These are phyloP conservation scores for Rosa chinensis DNA, from an alignment of 306 rosid genomes.

Conservation along the genomic window DNA sequence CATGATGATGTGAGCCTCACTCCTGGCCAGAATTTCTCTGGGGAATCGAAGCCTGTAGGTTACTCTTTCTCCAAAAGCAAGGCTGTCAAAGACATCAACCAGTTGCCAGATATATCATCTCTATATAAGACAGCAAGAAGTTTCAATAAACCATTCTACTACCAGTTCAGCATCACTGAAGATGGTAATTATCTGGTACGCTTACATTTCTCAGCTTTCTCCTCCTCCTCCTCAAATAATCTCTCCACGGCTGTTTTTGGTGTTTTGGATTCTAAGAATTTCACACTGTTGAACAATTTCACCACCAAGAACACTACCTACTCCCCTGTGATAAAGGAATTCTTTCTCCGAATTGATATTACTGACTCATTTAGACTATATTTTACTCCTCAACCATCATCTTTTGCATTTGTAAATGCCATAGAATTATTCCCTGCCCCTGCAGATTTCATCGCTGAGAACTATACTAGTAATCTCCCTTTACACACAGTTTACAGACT, in stretches of 20 bases:
- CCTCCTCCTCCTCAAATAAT: too few species aligned
- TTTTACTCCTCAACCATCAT: slow-evolving; percentile 32
- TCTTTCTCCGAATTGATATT: slow-evolving; percentile 15
- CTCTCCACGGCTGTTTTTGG: slow-evolving; percentile 18
- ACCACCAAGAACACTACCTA: background rate
- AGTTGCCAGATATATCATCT: too few species aligned
- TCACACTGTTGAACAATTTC: slow-evolving; percentile 32
- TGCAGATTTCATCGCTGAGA: background rate
- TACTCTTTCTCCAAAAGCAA: too few species aligned
- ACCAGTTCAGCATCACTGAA: too few species aligned
- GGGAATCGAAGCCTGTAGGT: too few species aligned
- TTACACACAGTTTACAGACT: slow-evolving; percentile 27
- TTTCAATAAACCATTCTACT: too few species aligned
- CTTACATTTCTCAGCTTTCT: too few species aligned
- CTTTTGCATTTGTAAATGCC: slow-evolving; percentile 51
- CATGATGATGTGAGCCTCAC: too few species aligned
- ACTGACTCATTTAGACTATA: slow-evolving; percentile 11
- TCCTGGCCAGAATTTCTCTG: too few species aligned
- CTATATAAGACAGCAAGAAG: too few species aligned
- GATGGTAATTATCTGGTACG: too few species aligned
- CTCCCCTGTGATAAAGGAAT: slow-evolving; percentile 34
- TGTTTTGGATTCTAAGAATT: slow-evolving; percentile 38
- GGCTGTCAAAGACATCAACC: too few species aligned
- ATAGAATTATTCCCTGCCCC: slow-evolving; percentile 46
- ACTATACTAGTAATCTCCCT: background rate